These are phyloP conservation scores for Cryptococcus jaspeensis DNA, from an alignment of 1,284 basidiomycete genomes.

Conservation along the genomic window DNA sequence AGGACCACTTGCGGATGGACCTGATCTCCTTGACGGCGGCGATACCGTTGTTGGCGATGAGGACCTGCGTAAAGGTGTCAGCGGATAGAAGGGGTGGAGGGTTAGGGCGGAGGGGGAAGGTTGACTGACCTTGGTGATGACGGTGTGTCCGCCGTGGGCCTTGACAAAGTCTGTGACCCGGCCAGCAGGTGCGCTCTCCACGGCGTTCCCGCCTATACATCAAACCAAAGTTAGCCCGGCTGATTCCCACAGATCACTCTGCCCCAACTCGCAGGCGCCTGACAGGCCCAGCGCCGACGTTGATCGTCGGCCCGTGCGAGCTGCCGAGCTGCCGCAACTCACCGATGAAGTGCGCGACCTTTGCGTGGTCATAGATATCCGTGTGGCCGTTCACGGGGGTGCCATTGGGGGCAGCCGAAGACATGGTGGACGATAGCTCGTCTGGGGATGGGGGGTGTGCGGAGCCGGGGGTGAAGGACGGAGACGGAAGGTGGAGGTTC, in stretches of 20 bases:
- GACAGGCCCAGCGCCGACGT: background rate
- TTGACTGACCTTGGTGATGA: constrained; percentile 86
- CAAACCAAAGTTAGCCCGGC: background rate
- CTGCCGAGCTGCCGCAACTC: constrained; percentile 21
- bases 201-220: constrained; percentile 77
- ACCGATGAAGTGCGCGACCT: constrained; percentile 81
- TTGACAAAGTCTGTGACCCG: constrained; percentile 90
- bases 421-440: constrained; percentile 16
- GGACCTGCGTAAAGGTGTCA: constrained; percentile 61
- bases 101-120: no score
- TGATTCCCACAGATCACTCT: background rate
- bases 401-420: constrained; percentile 28
- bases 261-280: background rate
- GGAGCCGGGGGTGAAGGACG: background rate
- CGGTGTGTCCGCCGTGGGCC: constrained; percentile 89
- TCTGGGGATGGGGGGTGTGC: background rate
- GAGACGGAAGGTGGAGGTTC: background rate
- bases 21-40: constrained; percentile 99
- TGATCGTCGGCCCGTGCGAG: background rate
- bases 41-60: constrained; percentile 98
- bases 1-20: constrained; percentile 98
- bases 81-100: background rate
- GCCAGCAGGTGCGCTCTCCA: constrained; percentile 77
- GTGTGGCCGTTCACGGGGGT: constrained; percentile 16
- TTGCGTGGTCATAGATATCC: constrained; percentile 55